A percentile compares a stretch with the other conserved stretches of the same genome.
Conservation (phyloP, 78 protist species). For the Emiliania huxleyi region DNA sequence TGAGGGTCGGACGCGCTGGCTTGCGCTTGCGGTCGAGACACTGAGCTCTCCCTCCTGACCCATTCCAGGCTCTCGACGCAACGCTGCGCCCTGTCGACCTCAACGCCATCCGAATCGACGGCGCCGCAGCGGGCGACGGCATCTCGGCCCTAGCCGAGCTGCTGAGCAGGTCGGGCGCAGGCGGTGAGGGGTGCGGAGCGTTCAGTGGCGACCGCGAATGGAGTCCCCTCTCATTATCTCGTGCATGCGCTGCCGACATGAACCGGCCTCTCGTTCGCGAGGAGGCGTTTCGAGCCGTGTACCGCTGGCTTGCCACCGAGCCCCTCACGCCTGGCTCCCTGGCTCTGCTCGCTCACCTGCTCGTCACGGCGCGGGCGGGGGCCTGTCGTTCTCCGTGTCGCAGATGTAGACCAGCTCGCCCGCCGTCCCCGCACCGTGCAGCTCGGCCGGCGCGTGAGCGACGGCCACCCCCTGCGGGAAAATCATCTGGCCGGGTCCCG, state of each 20-base stretch:
- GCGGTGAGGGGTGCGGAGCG: too few species aligned
- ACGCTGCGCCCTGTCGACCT: too few species aligned
- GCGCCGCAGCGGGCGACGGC: too few species aligned
- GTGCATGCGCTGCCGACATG: background rate
- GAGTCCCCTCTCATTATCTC: too few species aligned
- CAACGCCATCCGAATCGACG: too few species aligned
- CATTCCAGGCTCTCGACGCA: too few species aligned
- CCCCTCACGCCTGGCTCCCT: background rate
- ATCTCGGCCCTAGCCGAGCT: too few species aligned
- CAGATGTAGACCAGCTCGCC: background rate
- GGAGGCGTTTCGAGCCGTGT: background rate
- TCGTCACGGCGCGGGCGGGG: background rate
- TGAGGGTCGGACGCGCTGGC: too few species aligned
- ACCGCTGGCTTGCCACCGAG: background rate
- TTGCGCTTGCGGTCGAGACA: too few species aligned
- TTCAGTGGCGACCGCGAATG: too few species aligned
- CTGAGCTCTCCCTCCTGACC: too few species aligned
- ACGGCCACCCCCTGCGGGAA: background rate
- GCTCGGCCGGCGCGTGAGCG: background rate
- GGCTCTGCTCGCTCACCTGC: background rate
- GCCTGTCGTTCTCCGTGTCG: background rate
- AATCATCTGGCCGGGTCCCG: background rate
- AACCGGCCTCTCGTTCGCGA: slow-evolving; percentile 12
- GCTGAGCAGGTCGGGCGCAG: too few species aligned
- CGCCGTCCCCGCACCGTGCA: background rate